Percentiles rank a stretch among this genome's conserved stretches.
phyloP scores from a whole-genome alignment of 2,329 filamentous ascomycete species.

The Colletotrichum musicola region DNA sequence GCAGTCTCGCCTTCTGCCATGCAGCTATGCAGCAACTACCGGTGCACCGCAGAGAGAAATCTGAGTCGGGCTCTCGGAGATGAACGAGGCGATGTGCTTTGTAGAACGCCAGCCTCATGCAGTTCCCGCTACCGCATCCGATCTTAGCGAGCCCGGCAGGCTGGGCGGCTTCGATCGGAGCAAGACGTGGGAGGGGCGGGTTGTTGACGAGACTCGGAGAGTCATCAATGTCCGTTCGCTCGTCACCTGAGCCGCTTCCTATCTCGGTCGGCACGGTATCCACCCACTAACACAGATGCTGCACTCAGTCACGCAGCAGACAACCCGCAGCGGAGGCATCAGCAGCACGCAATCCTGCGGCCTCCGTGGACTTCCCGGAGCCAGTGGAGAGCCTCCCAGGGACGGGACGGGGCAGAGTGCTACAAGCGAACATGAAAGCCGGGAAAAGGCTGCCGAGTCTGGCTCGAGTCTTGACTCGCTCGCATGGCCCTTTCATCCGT shows the following conservation, averaged over 20 bases:
- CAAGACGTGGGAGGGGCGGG: constrained; percentile 23
- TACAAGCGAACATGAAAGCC: constrained; percentile 10
- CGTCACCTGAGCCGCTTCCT: constrained; percentile 29
- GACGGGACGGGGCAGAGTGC: constrained; percentile 3
- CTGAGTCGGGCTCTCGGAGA: neutral
- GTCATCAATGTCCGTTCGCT: constrained; percentile 17
- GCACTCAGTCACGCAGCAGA: constrained; percentile 24
- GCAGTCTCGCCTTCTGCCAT: constrained; percentile 12
- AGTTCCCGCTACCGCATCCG: constrained; percentile 27
- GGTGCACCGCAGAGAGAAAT: constrained; percentile 9
- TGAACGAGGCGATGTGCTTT: constrained; percentile 8
- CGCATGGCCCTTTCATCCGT: constrained; percentile 26
- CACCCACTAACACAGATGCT: neutral
- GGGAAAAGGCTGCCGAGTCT: constrained; percentile 14
- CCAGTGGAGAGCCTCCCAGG: constrained; percentile 1
- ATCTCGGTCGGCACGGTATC: constrained; percentile 20
- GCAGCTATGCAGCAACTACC: constrained; percentile 17
- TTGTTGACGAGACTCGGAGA: constrained; percentile 16
- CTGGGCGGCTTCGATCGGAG: constrained; percentile 25
- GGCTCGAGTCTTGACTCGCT: constrained; percentile 34
- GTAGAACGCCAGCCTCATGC: constrained; percentile 34
- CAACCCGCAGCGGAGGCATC: constrained; percentile 14
- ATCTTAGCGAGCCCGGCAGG: constrained; percentile 24
- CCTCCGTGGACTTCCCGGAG: constrained; percentile 8
- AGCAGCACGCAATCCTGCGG: constrained; percentile 25